phyloP scores from a whole-genome alignment of 1,139 yeast species.

The Yamadazyma conglobata region DNA sequence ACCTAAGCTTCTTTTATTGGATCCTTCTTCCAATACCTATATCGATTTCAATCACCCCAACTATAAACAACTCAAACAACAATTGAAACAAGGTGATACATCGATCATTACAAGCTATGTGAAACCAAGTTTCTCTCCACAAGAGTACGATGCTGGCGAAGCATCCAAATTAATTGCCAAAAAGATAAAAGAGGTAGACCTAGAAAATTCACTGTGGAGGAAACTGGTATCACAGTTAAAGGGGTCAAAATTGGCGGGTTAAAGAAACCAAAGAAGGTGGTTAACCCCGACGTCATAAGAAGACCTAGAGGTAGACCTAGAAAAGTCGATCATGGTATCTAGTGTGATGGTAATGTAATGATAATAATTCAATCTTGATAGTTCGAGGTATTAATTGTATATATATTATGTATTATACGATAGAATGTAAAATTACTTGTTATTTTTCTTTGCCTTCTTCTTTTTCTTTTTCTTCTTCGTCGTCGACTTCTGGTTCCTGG shows the following conservation, averaged over 20 bases:
- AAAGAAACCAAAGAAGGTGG: slow-evolving; percentile 21
- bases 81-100: slow-evolving; percentile 24
- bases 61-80: slow-evolving; percentile 37
- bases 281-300: slow-evolving; percentile 12
- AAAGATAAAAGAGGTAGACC: slow-evolving; percentile 50
- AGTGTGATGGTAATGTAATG: too few relatives aligned
- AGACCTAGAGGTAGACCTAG: slow-evolving; percentile 17
- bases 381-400: too few relatives aligned
- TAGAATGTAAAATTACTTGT: slow-evolving; percentile 1
- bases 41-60: slow-evolving; percentile 45
- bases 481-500: too few relatives aligned
- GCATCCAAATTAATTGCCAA: slow-evolving; percentile 37
- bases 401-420: slow-evolving; percentile 2
- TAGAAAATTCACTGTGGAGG: slow-evolving; percentile 48
- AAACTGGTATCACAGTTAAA: slow-evolving; percentile 46
- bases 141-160: slow-evolving; percentile 33
- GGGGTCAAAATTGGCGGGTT: slow-evolving; percentile 45
- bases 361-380: too few relatives aligned
- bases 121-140: slow-evolving; percentile 6
- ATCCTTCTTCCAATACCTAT: slow-evolving; percentile 40
- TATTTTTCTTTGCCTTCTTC: too few relatives aligned
- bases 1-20: slow-evolving; percentile 42
- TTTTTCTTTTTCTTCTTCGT: too few relatives aligned
- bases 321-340: slow-evolving; percentile 9
- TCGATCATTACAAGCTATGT: slow-evolving; percentile 11